A percentile compares a stretch with the other conserved stretches of the same genome.
These are phyloP conservation scores for Arbutus unedo DNA, from an alignment of 148 eudicot genomes.

Conservation along the genomic window DNA sequence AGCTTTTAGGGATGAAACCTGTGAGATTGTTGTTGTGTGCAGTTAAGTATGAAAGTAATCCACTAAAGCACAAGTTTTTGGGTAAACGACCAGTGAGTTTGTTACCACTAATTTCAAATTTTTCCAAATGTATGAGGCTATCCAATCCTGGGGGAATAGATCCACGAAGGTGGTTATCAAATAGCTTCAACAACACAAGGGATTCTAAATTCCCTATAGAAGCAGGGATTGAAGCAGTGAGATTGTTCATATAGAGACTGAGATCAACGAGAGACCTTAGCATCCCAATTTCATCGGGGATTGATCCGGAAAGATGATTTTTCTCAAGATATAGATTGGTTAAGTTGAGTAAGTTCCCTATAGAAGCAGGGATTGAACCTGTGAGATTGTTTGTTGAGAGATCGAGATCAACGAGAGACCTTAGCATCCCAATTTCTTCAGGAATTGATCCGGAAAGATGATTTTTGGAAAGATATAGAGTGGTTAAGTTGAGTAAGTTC, in stretches of 20 bases:
- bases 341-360: neutral
- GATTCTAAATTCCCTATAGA: too few species aligned
- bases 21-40: too few species aligned
- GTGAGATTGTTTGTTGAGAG: neutral
- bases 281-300: neutral
- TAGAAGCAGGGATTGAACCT: conserved; percentile 11
- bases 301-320: neutral
- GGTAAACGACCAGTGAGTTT: neutral
- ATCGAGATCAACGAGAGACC: too few species aligned
- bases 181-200: too few species aligned
- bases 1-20: too few species aligned
- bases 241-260: neutral
- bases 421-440: too few species aligned
- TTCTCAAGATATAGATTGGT: neutral
- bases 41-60: too few species aligned
- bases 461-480: neutral
- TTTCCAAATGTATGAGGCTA: too few species aligned
- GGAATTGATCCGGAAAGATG: conserved; percentile 15
- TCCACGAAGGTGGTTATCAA: too few species aligned
- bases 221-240: neutral
- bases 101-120: too few species aligned
- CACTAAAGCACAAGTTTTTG: too few species aligned
- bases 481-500: neutral
- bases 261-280: neutral
- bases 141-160: too few species aligned